phyloP scores from a whole-genome alignment of 1,284 basidiomycete genomes.

The Pseudozyma sp. region DNA sequence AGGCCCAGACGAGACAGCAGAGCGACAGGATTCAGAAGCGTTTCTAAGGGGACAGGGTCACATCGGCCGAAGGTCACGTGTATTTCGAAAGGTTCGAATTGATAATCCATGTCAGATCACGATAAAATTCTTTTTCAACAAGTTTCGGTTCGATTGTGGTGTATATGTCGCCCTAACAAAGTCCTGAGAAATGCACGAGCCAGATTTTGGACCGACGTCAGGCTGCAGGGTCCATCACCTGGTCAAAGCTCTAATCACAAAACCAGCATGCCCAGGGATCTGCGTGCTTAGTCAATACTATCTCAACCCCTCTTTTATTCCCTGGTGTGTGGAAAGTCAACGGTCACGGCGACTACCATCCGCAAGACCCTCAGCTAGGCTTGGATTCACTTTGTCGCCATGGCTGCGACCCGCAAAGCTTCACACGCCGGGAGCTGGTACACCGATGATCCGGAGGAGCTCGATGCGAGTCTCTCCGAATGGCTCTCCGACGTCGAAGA shows the following conservation, averaged over 20 bases:
- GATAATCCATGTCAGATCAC: background rate
- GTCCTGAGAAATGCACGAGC: conserved; percentile 2
- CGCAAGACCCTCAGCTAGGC: background rate
- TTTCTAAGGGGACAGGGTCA: background rate
- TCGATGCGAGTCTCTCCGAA: conserved; percentile 24
- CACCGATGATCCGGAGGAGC: conserved; percentile 74
- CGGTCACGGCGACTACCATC: background rate
- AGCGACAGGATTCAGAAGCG: no score
- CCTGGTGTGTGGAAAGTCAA: no score
- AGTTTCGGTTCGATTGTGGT: background rate
- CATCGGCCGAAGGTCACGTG: conserved; percentile 1
- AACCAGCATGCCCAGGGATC: no score
- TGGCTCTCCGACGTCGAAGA: conserved; percentile 35
- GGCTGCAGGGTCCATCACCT: conserved; percentile 38
- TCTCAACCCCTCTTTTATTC: no score
- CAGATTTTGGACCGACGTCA: conserved; percentile 8
- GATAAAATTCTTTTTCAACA: no score
- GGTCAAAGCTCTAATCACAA: background rate
- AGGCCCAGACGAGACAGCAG: no score
- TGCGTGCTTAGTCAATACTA: background rate
- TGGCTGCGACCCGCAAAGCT: conserved; percentile 70
- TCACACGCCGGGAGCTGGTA: conserved; percentile 95
- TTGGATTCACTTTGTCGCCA: background rate
- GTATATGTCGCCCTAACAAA: conserved; percentile 1
- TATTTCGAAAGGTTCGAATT: no score